These are phyloP conservation scores for Hanseniaspora valbyensis DNA, from an alignment of 805 yeast species.

Conservation along the genomic window DNA sequence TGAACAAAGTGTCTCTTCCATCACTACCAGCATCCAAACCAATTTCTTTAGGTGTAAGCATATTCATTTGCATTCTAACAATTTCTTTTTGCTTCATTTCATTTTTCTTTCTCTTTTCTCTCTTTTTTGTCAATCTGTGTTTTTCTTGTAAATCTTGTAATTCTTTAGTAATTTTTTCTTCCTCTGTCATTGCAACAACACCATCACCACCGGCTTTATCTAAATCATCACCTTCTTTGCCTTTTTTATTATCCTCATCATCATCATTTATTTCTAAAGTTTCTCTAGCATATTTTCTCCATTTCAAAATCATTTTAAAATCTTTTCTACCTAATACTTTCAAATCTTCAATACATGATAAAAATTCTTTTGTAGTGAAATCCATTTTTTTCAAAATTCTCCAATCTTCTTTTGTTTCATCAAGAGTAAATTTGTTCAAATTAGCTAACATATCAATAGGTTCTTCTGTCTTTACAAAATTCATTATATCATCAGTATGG, in stretches of 20 bases:
- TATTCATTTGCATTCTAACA: conserved; percentile 86
- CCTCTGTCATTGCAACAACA: conserved; percentile 68
- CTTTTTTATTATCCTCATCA: conserved; percentile 34
- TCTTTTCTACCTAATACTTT: conserved; percentile 92
- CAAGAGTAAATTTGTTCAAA: conserved; percentile 51
- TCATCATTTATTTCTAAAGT: conserved; percentile 52
- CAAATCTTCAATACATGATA: conserved; percentile 79
- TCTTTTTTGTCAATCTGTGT: conserved; percentile 55
- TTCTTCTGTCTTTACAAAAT: conserved; percentile 69
- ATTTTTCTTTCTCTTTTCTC: conserved; percentile 73
- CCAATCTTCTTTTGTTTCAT: conserved; percentile 57
- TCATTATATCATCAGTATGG: conserved; percentile 63
- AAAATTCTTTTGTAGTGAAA: conserved; percentile 65
- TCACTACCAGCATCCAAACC: conserved; percentile 84
- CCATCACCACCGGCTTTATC: conserved; percentile 43
- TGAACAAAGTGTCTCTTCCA: conserved; percentile 72
- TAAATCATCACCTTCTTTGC: conserved; percentile 53
- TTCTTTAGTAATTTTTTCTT: conserved; percentile 80
- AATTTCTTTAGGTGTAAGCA: conserved; percentile 83
- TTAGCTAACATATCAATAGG: conserved; percentile 76
- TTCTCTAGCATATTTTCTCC: conserved; percentile 81
- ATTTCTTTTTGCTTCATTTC: conserved; percentile 81
- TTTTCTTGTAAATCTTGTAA: conserved; percentile 60
- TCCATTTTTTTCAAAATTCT: conserved; percentile 57
- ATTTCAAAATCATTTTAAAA: conserved; percentile 69